Percentiles rank a stretch among this genome's conserved stretches.
Evolutionary conservation across 768 basidiomycete genomes (phyloP).

Genomic region (Chalciporus chontae): DNA sequence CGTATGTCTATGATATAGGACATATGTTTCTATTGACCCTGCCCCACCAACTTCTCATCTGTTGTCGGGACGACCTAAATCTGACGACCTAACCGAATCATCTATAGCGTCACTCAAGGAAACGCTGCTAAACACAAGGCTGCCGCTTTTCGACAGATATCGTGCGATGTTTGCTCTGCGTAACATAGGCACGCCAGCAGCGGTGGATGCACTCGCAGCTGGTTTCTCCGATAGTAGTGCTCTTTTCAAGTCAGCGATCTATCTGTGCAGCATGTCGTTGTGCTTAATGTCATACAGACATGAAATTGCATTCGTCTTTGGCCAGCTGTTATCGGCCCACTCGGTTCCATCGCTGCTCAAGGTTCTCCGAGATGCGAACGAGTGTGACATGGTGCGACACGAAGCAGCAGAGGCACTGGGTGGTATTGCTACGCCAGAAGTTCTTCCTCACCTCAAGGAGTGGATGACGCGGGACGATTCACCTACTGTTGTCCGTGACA

Average conservation of each 20-base stretch:
- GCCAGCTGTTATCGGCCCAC: conserved; percentile 86
- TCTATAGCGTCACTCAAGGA: conserved; percentile 53
- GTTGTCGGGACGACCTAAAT: conserved; percentile 49
- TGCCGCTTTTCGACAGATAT: conserved; percentile 89
- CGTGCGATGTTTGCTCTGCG: conserved; percentile 98
- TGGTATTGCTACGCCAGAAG: conserved; percentile 93
- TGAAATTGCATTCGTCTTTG: conserved; percentile 98
- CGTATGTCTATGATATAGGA: conserved; percentile 33
- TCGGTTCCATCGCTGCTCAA: conserved; percentile 81
- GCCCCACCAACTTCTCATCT: conserved; percentile 75
- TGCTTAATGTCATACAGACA: conserved; percentile 52
- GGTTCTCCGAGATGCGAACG: conserved; percentile 67
- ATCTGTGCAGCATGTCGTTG: not conserved
- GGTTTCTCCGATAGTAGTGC: conserved; percentile 89
- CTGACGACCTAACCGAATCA: conserved; percentile 45
- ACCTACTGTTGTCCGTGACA: conserved; percentile 89
- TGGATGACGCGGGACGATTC: conserved; percentile 79
- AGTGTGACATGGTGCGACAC: conserved; percentile 97
- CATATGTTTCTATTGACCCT: conserved; percentile 84
- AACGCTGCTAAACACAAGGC: conserved; percentile 59
- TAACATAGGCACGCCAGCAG: conserved; percentile 82
- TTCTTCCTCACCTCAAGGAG: conserved; percentile 80
- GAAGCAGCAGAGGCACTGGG: conserved; percentile 98
- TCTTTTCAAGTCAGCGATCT: conserved; percentile 77
- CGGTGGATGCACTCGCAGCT: conserved; percentile 86